phyloP scores from a whole-genome alignment of 352 stramenopile species.

The Phytopythium chamaehyphon region DNA sequence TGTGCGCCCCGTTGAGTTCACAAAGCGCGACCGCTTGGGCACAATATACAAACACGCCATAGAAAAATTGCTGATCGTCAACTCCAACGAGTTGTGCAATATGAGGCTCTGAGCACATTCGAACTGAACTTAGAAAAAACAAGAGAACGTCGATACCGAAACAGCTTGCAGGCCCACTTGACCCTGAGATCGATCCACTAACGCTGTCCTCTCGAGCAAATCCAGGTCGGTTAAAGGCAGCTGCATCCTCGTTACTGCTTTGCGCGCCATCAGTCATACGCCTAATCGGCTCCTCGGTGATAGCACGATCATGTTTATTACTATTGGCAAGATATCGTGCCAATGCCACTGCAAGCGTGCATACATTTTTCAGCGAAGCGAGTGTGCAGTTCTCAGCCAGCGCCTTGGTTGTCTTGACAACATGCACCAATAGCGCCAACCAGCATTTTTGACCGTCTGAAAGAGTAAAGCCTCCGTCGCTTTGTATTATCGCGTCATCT shows the following conservation, averaged over 20 bases:
- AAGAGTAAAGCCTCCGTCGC: slow-evolving; percentile 1
- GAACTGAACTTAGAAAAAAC: slow-evolving; percentile 45
- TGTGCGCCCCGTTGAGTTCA: slow-evolving; percentile 47
- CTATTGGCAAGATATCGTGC: slow-evolving; percentile 50
- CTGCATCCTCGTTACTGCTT: background rate
- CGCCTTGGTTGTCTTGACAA: slow-evolving; percentile 41
- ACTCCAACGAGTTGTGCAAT: slow-evolving; percentile 34
- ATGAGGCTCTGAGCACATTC: slow-evolving; percentile 30
- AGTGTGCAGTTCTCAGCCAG: slow-evolving; percentile 43
- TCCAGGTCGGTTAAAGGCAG: background rate
- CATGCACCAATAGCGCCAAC: slow-evolving; percentile 49
- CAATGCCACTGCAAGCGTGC: slow-evolving; percentile 42
- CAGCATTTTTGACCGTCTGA: slow-evolving; percentile 50
- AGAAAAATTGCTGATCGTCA: slow-evolving; percentile 73
- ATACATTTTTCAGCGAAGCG: slow-evolving; percentile 53
- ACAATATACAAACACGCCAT: slow-evolving; percentile 62
- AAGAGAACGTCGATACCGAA: slow-evolving; percentile 50
- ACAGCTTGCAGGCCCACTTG: slow-evolving; percentile 13
- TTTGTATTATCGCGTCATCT: slow-evolving; percentile 23
- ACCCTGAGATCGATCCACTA: background rate
- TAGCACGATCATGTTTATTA: slow-evolving; percentile 33
- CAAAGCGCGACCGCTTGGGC: slow-evolving; percentile 49
- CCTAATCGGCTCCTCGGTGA: background rate
- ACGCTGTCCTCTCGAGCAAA: slow-evolving; percentile 2
- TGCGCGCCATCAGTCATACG: background rate